Evolutionary conservation across 139 green algal genomes (phyloP).

Genomic region (Micractinium sp.): DNA sequence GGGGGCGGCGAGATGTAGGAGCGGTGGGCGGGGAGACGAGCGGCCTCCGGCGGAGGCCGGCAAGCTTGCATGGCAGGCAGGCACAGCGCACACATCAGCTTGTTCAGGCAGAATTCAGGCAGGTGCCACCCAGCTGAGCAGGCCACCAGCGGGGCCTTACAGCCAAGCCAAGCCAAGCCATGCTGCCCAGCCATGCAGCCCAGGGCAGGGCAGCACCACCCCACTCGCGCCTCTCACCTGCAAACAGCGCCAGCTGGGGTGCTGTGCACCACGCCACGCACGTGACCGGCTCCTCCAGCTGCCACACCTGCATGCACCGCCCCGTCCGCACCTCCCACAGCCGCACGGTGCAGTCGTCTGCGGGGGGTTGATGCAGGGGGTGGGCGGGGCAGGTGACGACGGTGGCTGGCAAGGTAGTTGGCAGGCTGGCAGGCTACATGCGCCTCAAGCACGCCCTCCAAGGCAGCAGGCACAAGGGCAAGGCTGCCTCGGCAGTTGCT

Average conservation of each 20-base stretch:
- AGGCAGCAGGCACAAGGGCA: not conserved
- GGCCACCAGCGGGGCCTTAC: too few relatives aligned
- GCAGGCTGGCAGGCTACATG: too few relatives aligned
- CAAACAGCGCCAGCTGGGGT: slow-evolving; percentile 45
- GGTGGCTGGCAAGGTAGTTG: not conserved
- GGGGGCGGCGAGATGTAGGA: too few relatives aligned
- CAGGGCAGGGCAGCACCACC: not conserved
- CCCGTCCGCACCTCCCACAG: slow-evolving; percentile 91
- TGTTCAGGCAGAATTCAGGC: too few relatives aligned
- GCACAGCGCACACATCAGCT: too few relatives aligned
- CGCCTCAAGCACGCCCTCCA: too few relatives aligned
- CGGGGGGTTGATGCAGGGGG: slow-evolving; percentile 74
- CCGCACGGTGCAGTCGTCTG: slow-evolving; percentile 70
- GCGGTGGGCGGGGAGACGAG: too few relatives aligned
- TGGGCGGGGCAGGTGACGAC: slow-evolving; percentile 66
- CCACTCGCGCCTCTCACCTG: slow-evolving; percentile 28
- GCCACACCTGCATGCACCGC: slow-evolving; percentile 56
- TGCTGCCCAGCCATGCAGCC: not conserved
- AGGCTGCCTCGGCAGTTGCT: not conserved
- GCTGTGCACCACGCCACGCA: slow-evolving; percentile 82
- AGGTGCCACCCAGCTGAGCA: not conserved
- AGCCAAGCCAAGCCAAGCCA: not conserved
- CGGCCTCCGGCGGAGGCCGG: too few relatives aligned
- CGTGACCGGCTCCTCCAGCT: slow-evolving; percentile 57
- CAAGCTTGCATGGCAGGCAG: too few relatives aligned